Evolutionary conservation across 495 filamentous ascomycete genomes (phyloP), one percentile per base, ranked within the genome.

Genomic region (Trichoderma orchidacearum): DNA sequence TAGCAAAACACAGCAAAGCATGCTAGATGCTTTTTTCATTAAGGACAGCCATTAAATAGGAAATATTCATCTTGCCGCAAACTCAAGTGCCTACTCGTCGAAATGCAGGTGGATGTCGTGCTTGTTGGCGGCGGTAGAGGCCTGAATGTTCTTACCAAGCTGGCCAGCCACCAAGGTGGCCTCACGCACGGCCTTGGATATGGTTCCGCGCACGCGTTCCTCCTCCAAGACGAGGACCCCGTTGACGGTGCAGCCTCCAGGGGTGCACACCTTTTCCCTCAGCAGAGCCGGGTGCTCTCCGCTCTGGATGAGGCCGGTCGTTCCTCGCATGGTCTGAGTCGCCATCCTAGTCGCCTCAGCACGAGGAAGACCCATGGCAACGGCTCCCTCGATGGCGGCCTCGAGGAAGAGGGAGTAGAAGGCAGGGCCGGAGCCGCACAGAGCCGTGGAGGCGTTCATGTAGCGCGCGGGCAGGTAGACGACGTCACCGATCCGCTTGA

Each of bases 351-450:
- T 83, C 3, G 86, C 87, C 68, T 91, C 87, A 3, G 79, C 83
- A 55, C 88, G 70, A 11, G 87, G 88, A 18, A 92, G 54, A 6
- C 87, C 87, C 83, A 90, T 87, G 23, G 89, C 85, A 0, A 92
- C 85, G 5, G 80, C 88, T 1, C 87, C 87, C 65, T 91, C 88
- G 12, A 85, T 80, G 29, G 85, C 78, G 25, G 84, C 84, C 62
- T 92, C 87, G 8, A 90, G 72, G 59, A 92, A 76, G n/a, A 92
- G 71, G 8, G 86, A 80, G 57, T 84, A 85, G 68, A 90, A 90
- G 3, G 87, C 87, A 0, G 87, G 87, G 0, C 88, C 88, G 51
- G 83, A 84, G 12, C 86, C 87, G 61, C 85, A 89, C 15, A 92
- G 76, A 0, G 85, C 82, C 1, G 87, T 90, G 45, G 74, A 78